These are phyloP conservation scores for Apiospora sp. DNA, from an alignment of 2,329 filamentous ascomycete genomes.

Conservation along the genomic window DNA sequence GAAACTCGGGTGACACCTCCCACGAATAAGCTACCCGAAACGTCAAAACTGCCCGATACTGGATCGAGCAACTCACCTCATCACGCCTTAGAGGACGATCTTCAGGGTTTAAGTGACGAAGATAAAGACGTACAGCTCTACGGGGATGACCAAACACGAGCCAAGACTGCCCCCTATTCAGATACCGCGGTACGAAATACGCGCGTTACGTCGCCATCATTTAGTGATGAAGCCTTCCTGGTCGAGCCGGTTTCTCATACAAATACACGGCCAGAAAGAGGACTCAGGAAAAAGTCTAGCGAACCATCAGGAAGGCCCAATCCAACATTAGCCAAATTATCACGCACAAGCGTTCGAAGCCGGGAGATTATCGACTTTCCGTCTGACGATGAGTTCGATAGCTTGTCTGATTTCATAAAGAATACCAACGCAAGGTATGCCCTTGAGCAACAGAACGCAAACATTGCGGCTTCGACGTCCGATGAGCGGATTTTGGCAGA, in stretches of 20 bases:
- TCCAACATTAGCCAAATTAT: conserved; percentile 40
- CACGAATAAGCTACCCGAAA: background rate
- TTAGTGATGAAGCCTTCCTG: background rate
- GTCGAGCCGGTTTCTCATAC: background rate
- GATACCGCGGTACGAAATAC: background rate
- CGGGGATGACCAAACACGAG: background rate
- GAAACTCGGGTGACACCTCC: background rate
- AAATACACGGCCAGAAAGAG: background rate
- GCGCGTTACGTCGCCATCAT: background rate
- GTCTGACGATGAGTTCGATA: conserved; percentile 37
- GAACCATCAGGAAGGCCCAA: conserved; percentile 29
- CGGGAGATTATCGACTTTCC: conserved; percentile 43
- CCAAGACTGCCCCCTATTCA: background rate
- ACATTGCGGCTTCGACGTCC: background rate
- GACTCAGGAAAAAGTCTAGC: background rate
- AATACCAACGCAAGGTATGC: background rate
- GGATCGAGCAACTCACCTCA: background rate
- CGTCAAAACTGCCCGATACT: background rate
- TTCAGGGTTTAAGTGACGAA: background rate
- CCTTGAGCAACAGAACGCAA: background rate
- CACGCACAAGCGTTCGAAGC: conserved; percentile 41
- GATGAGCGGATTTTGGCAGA: background rate
- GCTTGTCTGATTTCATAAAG: background rate
- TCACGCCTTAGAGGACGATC: background rate
- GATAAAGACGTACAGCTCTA: background rate